Evolutionary conservation across 495 filamentous ascomycete species (phyloP), one percentile per base, ranked within the genome.

Genomic region (Penicillium arizonense): DNA sequence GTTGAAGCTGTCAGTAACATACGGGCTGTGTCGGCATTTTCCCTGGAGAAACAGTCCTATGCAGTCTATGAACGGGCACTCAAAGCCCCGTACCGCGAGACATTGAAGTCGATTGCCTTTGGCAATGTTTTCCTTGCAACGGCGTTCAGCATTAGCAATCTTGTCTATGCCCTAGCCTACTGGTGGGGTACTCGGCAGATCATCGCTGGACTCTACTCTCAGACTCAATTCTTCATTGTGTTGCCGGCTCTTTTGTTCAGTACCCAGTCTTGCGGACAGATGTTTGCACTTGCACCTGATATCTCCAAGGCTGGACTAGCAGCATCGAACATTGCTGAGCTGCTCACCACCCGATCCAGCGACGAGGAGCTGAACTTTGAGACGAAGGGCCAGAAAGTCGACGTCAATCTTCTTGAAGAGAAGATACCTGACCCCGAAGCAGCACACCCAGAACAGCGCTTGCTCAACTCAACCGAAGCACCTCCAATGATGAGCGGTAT

Each of bases 181-280:
- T 87, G 83, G 80, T 89, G 85, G 77, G 84, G 84, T 4, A 75
- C 80, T 1, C 73, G 69, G 32, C 77, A 82, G 50, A 78, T 88
- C 18, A 69, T 77, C 13, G 63, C 72, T 36, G 83, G 83, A 1
- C 53, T 74, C 16, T 87, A 87, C 51, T 74, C 76, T 0, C 77
- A 76, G 23, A 73, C 77, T 4, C 76, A 87, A 49, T 87, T 88
- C 67, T 87, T 87, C 64, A 86, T 86, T 50, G 81, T 87, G 2
- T 64, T 86, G 11, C 75, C 82, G 0, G 81, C 84, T 5, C 60
- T 82, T 0, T 64, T 81, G 18, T 79, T 81, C 56, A 82, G 77
- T 32, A 83, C 83, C 0, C 85, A 87, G 60, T 77, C 78, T 3
- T 84, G 80, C 50, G 81, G 83, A 0, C 84, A 87, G 58, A 81